Evolutionary conservation across 495 filamentous ascomycete genomes (phyloP), one percentile per base, ranked within the genome.

Genomic region (Hypoxylon fragiforme): DNA sequence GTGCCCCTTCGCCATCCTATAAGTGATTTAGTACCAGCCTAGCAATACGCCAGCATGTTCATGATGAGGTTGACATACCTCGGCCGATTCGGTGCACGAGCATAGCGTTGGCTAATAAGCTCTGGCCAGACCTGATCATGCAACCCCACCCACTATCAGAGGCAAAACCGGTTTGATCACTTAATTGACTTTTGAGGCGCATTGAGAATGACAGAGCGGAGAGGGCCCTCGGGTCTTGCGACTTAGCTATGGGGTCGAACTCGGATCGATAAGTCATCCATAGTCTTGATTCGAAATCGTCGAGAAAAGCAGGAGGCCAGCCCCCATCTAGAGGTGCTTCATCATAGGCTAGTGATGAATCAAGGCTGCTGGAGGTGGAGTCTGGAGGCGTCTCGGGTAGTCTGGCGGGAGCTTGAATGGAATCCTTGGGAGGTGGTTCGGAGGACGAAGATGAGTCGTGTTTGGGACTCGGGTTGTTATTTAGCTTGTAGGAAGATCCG

Each of bases 91-190:
- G 76, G 30, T 92, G 70, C 16, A 87, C 79, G 8, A 79, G 66
- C 46, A 97, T 72, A 3, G 92, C 79, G 67, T 97, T 97, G 28
- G 92, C 94, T 24, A 99, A 75, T 12, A 99, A 75, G 60, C 90
- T 89, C 73, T 99, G 95, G 8, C 94, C 95, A 0, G 92, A 96
- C 60, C 95, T 79, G 58, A 99, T 97, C 95, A 99, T 99, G 64
- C 95, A 99, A 0, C 95, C 95, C 91, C 95, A 99, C 26, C 94
- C 94, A 0, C 89, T 90, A 70, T 99, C 95, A 1, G 89, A 92
- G 15, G 90, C 86, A 73, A 99, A 99, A 14, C 91, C 92, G 18
- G 77, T 77, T 44, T 89, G 79, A 46, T 94, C 90, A 20, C 83
- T 81, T 21, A 97, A 77, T 62, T 92, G 89, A 36, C 78, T 92